Evolutionary conservation across 2,329 filamentous ascomycete species (phyloP).

Genomic region (Conoideocrella luteorostrata): DNA sequence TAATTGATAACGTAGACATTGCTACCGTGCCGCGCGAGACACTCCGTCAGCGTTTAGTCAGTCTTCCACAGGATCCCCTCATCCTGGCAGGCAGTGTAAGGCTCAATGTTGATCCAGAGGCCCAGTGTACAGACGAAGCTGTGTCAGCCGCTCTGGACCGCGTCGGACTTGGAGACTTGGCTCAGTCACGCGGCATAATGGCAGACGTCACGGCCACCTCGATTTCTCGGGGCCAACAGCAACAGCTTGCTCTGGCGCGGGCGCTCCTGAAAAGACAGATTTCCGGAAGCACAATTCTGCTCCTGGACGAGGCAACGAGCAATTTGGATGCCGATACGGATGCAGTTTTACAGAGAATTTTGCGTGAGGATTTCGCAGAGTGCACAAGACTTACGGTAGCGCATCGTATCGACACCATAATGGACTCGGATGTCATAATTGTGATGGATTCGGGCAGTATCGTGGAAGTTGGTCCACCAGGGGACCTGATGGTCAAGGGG

Average conservation of each 20-base stretch:
- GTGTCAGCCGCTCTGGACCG: conserved; percentile 9
- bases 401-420: conserved; percentile 9
- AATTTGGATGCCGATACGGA: conserved; percentile 13
- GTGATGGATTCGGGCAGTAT: conserved; percentile 7
- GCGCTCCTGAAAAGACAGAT: conserved; percentile 11
- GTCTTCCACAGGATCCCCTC: conserved; percentile 13
- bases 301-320: conserved; percentile 15
- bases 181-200: too few relatives aligned
- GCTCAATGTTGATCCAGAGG: conserved; percentile 13
- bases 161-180: too few relatives aligned
- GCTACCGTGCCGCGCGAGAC: conserved; percentile 10
- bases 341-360: conserved; percentile 8
- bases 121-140: conserved; percentile 5
- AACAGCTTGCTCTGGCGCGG: conserved; percentile 14
- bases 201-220: too few relatives aligned
- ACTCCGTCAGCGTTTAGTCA: conserved; percentile 14
- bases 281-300: conserved; percentile 10
- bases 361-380: conserved; percentile 10
- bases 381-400: conserved; percentile 11
- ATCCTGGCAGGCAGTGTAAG: conserved; percentile 12
- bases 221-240: conserved; percentile 13
- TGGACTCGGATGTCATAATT: conserved; percentile 8
- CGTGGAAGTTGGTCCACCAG: conserved; percentile 4
- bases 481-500: too few relatives aligned
- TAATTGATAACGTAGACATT: conserved; percentile 12